These are phyloP conservation scores for Kazachstania kunashirensis DNA, from an alignment of 805 yeast species.

Conservation along the genomic window DNA sequence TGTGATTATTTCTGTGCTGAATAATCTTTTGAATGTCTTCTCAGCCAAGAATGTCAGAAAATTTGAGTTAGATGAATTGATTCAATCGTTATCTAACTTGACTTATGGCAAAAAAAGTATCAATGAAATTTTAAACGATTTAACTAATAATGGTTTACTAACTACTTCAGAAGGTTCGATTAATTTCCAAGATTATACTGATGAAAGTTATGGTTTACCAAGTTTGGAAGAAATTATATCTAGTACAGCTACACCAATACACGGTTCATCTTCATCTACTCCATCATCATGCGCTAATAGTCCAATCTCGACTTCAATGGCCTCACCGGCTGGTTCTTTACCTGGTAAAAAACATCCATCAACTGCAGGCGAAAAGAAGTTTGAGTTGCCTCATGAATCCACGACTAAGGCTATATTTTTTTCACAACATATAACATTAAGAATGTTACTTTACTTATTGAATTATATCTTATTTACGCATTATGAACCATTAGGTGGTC, in stretches of 20 bases:
- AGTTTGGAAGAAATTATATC: conserved; percentile 22
- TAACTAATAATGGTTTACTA: conserved; percentile 24
- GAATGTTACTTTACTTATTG: conserved; percentile 41
- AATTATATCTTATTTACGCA: conserved; percentile 41
- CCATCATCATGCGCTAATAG: conserved; percentile 8
- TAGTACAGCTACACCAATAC: conserved; percentile 1
- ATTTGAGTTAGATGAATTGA: conserved; percentile 32
- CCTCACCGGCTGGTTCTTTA: conserved; percentile 4
- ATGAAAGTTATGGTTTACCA: conserved; percentile 28
- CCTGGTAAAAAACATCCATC: background rate
- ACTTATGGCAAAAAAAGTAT: conserved; percentile 28
- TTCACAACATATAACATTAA: conserved; percentile 32
- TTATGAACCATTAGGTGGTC: conserved; percentile 35
- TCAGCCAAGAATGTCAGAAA: conserved; percentile 35
- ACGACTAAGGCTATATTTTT: conserved; percentile 34
- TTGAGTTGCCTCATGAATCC: conserved; percentile 33
- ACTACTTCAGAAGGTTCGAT: conserved; percentile 24
- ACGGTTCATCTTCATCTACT: background rate
- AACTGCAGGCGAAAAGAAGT: conserved; percentile 21
- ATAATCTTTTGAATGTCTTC: conserved; percentile 27
- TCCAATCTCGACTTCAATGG: conserved; percentile 6
- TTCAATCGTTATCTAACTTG: conserved; percentile 27
- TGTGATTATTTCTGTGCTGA: conserved; percentile 29
- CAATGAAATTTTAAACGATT: conserved; percentile 20
- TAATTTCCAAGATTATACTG: conserved; percentile 21